Evolutionary conservation across 2,329 filamentous ascomycete genomes (phyloP).

Genomic region (Calonectria henricotiae): DNA sequence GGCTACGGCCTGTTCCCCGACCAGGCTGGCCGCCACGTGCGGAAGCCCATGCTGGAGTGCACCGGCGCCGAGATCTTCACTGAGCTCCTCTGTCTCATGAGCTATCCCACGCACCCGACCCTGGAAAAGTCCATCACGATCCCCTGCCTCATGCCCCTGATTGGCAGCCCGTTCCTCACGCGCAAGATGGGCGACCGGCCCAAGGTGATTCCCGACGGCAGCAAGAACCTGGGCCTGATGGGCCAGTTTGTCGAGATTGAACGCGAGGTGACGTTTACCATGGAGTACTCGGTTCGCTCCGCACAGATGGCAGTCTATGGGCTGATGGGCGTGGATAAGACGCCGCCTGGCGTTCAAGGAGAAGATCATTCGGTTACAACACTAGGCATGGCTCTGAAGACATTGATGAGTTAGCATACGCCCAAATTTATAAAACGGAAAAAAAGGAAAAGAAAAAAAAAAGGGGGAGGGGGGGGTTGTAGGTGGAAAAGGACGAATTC

Average conservation of each 20-base stretch:
- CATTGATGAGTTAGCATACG: conserved; percentile 43
- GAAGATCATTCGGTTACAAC: conserved; percentile 49
- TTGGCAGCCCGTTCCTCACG: conserved; percentile 51
- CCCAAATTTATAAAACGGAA: no score
- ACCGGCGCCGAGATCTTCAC: conserved; percentile 51
- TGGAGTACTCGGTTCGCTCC: conserved; percentile 52
- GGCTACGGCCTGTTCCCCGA: conserved; percentile 52
- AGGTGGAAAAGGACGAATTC: conserved; percentile 1
- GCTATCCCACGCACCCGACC: conserved; percentile 48
- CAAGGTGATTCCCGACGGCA: conserved; percentile 47
- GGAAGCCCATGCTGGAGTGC: conserved; percentile 51
- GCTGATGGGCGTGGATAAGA: conserved; percentile 48
- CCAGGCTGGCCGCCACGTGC: conserved; percentile 47
- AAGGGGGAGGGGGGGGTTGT: neutral
- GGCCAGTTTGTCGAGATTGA: conserved; percentile 53
- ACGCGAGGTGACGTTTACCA: conserved; percentile 52
- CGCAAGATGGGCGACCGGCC: conserved; percentile 50
- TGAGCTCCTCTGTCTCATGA: conserved; percentile 49
- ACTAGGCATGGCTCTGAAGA: conserved; percentile 51
- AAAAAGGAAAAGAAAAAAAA: neutral
- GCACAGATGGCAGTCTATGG: conserved; percentile 51
- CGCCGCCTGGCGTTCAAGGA: conserved; percentile 43
- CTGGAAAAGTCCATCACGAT: conserved; percentile 47
- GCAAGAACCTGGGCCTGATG: conserved; percentile 51
- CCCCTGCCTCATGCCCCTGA: conserved; percentile 50